These are phyloP conservation scores for Corynespora cassiicola DNA, from an alignment of 2,329 filamentous ascomycete genomes.

Conservation along the genomic window DNA sequence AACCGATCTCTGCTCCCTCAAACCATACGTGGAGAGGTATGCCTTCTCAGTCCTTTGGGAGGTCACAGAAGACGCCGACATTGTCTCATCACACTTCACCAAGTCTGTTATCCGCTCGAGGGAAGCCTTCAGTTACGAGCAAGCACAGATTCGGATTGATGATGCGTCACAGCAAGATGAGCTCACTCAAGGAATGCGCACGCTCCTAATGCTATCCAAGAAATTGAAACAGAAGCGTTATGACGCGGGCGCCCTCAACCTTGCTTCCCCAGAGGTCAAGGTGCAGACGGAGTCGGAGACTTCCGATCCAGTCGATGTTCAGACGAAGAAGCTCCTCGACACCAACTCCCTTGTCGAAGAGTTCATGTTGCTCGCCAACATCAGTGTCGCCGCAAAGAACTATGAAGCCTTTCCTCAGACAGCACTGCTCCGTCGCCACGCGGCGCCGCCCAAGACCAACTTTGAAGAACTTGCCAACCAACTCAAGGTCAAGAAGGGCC, in stretches of 20 bases:
- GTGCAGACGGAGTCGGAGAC: slow-evolving; percentile 95
- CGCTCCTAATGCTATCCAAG: slow-evolving; percentile 85
- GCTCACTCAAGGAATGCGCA: slow-evolving; percentile 87
- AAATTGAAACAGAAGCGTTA: slow-evolving; percentile 94
- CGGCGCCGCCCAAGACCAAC: slow-evolving; percentile 89
- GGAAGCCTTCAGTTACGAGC: slow-evolving; percentile 97
- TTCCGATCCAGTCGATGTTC: slow-evolving; percentile 93
- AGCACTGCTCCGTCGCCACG: slow-evolving; percentile 90
- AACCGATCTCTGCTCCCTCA: slow-evolving; percentile 94
- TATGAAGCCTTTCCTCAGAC: slow-evolving; percentile 94
- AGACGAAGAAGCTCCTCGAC: slow-evolving; percentile 91
- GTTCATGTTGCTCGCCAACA: slow-evolving; percentile 99
- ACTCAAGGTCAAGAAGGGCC: slow-evolving; percentile 81
- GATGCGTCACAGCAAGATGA: slow-evolving; percentile 87
- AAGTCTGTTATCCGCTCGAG: slow-evolving; percentile 98
- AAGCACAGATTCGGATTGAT: slow-evolving; percentile 92
- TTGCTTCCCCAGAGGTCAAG: slow-evolving; percentile 97
- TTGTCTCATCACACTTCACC: slow-evolving; percentile 85
- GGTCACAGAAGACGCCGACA: slow-evolving; percentile 81
- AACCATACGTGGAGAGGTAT: slow-evolving; percentile 89
- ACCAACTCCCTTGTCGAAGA: slow-evolving; percentile 98
- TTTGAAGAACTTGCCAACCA: slow-evolving; percentile 95
- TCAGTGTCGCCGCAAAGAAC: slow-evolving; percentile 88
- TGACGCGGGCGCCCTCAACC: slow-evolving; percentile 88
- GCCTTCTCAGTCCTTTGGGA: slow-evolving; percentile 72